phyloP scores from a whole-genome alignment of 768 basidiomycete genomes.

The Phylloporus sp. region DNA sequence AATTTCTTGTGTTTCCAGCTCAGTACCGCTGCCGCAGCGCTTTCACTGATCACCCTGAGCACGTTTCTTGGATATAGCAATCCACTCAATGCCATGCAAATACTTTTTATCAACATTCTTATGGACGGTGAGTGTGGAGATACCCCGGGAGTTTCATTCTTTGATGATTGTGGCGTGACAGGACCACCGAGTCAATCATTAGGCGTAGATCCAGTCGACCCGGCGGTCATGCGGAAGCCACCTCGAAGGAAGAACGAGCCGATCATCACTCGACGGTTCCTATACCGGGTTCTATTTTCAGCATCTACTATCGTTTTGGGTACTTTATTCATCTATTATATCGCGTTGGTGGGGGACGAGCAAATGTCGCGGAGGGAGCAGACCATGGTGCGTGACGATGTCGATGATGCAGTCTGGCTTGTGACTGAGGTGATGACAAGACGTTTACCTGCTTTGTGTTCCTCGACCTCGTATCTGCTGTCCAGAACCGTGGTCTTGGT shows the following conservation, averaged over 20 bases:
- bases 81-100: constrained; percentile 97
- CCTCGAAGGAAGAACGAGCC: constrained; percentile 92
- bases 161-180: constrained; percentile 26
- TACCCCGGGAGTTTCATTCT: not conserved
- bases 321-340: constrained; percentile 82
- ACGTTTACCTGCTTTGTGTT: constrained; percentile 97
- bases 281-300: constrained; percentile 85
- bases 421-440: constrained; percentile 35
- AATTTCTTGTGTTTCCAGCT: constrained; percentile 97
- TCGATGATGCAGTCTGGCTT: not conserved
- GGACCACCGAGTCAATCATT: constrained; percentile 94
- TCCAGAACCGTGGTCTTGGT: constrained; percentile 90
- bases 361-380: constrained; percentile 84
- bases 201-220: constrained; percentile 95
- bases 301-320: constrained; percentile 89
- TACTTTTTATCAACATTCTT: constrained; percentile 97
- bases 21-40: constrained; percentile 93
- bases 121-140: constrained; percentile 75
- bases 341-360: constrained; percentile 73
- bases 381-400: constrained; percentile 78
- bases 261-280: constrained; percentile 71
- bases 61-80: constrained; percentile 88
- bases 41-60: constrained; percentile 92
- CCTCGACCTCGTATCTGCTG: constrained; percentile 91
- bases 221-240: constrained; percentile 86